phyloP scores from a whole-genome alignment of 192 early-diverging fungal genomes.

The Oehlia diaphana region DNA sequence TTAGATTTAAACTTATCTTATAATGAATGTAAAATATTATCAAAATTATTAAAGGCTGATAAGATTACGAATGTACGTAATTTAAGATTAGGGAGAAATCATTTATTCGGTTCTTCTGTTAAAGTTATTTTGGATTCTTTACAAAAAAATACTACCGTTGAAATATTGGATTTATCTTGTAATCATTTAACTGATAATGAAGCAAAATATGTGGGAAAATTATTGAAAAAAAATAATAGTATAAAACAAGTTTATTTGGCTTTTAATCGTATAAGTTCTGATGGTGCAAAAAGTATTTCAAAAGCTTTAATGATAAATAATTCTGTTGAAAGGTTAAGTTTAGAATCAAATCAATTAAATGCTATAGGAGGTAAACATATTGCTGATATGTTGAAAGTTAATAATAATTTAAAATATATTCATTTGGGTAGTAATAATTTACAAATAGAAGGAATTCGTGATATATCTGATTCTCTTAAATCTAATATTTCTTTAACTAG shows the following conservation, averaged over 20 bases:
- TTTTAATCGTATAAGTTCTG: conserved; percentile 34
- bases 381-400: conserved; percentile 33
- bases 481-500: conserved; percentile 36
- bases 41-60: conserved; percentile 14
- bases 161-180: not conserved
- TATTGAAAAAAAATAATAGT: conserved; percentile 24
- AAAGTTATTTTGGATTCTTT: not conserved
- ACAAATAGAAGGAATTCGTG: conserved; percentile 27
- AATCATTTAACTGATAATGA: not conserved
- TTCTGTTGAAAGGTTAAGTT: conserved; percentile 29
- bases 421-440: conserved; percentile 45
- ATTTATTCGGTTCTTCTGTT: not conserved
- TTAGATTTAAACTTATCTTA: not conserved
- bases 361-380: conserved; percentile 29
- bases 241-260: conserved; percentile 31
- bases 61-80: not conserved
- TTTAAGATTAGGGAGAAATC: conserved; percentile 7
- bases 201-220: not conserved
- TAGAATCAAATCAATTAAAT: conserved; percentile 41
- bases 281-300: conserved; percentile 27
- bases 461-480: conserved; percentile 39
- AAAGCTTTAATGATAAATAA: conserved; percentile 32
- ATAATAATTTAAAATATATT: conserved; percentile 34
- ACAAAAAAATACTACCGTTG: not conserved
- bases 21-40: not conserved